A percentile compares a stretch with the other conserved stretches of the same genome.
These are phyloP conservation scores for Gossypioides kirkii DNA, from an alignment of 345 rosid species.

Conservation along the genomic window DNA sequence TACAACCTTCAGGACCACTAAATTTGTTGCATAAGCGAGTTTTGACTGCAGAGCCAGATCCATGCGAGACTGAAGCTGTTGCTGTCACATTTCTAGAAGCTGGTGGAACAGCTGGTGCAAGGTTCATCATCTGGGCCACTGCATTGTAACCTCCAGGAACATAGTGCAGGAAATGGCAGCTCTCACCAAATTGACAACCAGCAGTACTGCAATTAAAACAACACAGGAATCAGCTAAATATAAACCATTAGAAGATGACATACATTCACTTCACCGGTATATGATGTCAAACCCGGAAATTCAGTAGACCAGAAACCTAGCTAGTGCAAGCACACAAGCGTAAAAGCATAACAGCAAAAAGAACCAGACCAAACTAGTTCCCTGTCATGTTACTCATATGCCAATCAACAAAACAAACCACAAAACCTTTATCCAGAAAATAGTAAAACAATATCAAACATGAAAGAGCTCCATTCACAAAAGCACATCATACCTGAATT, in stretches of 20 bases:
- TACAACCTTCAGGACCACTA: conserved; percentile 64
- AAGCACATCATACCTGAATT: conserved; percentile 7
- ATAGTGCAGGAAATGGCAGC: conserved; percentile 81
- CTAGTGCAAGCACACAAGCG: neutral
- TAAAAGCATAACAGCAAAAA: neutral
- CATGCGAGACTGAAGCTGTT: conserved; percentile 25
- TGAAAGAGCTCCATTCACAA: neutral
- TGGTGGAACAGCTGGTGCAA: conserved; percentile 39
- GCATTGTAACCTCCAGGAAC: conserved; percentile 83
- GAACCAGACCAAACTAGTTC: neutral
- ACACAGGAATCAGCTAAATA: neutral
- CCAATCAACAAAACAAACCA: neutral
- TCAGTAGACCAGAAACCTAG: neutral
- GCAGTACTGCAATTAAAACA: conserved; percentile 52
- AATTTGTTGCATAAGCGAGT: conserved; percentile 61
- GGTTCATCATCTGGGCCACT: conserved; percentile 72
- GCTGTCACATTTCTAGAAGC: conserved; percentile 42
- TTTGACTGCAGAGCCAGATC: conserved; percentile 35
- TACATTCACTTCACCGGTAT: neutral
- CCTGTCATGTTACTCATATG: neutral
- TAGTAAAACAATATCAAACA: neutral
- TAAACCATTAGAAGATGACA: neutral
- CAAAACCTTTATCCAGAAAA: neutral
- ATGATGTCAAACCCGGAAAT: neutral
- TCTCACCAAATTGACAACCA: conserved; percentile 92